Percentiles rank a stretch among this genome's conserved stretches.
Evolutionary conservation across 1,284 basidiomycete genomes (phyloP).

Genomic region (Schizophyllum commune): DNA sequence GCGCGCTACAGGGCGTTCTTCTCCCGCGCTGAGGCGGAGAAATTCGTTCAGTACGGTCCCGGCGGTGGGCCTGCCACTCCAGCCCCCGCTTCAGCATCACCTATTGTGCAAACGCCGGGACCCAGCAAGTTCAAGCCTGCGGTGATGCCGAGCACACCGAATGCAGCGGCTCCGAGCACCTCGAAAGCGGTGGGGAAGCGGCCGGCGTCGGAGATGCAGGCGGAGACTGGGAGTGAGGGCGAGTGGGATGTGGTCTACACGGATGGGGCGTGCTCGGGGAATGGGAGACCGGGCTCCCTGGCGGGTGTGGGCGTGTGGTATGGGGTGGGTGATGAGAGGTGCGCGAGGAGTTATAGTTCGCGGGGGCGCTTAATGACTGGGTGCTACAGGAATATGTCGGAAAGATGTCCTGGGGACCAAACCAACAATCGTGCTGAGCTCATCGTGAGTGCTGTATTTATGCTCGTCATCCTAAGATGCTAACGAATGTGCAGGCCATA

Average conservation of each 20-base stretch:
- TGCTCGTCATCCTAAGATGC: not conserved
- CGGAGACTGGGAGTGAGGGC: constrained; percentile 4
- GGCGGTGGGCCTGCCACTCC: constrained; percentile 1
- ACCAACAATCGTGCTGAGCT: constrained; percentile 88
- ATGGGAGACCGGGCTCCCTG: constrained; percentile 50
- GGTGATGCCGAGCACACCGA: too few relatives aligned
- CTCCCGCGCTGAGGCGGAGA: constrained; percentile 42
- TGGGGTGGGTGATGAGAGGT: constrained; percentile 57
- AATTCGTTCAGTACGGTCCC: constrained; percentile 15
- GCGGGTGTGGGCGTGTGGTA: constrained; percentile 79
- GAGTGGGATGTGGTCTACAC: constrained; percentile 55
- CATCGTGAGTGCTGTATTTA: constrained; percentile 40
- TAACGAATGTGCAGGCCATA: constrained; percentile 49
- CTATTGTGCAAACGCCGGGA: too few relatives aligned
- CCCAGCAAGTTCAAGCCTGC: too few relatives aligned
- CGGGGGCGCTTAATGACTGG: not conserved
- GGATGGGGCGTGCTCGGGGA: constrained; percentile 76
- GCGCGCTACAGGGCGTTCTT: constrained; percentile 61
- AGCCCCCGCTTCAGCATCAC: constrained; percentile 1
- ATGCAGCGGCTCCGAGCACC: constrained; percentile 18
- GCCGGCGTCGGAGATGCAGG: constrained; percentile 18
- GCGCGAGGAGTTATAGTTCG: constrained; percentile 3
- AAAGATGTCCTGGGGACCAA: constrained; percentile 75
- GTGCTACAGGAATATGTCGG: constrained; percentile 56
- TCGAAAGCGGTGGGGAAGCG: not conserved